Base-by-base conservation (phyloP, 331 rosid species). In the Pyracantha coccinea region DNA sequence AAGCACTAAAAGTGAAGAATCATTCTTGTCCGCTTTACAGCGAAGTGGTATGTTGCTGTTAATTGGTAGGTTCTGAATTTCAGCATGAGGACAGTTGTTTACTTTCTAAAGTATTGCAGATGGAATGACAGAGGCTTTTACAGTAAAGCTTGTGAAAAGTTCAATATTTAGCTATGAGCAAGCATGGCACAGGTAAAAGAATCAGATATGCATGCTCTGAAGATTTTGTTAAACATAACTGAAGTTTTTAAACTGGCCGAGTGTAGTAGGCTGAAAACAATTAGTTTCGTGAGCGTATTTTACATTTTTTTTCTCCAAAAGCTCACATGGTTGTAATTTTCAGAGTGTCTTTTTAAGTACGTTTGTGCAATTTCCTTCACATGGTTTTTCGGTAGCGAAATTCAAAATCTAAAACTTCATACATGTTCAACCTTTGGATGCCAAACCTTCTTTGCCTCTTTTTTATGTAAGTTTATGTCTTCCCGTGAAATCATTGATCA, bases 141-240 rank as follows among this genome's bases (percentile, higher is more conserved):
- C 89, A 3, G 92, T 93, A 75, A 93, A 91, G 90, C 90, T 93
- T 71, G 90, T 93, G 41, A 93, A 93, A 83, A 93, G 95, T 81
- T 90, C 98, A 79, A 80, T 91, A 78, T 93, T 93, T 88, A 89
- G 93, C 85, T 93, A 88, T 74, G 98, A 93, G 89, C 98, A 93
- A 82, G 97, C 97, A 33, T 93, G 98, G 98, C 98, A 93, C 75
- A 89, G 98, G 98, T 93, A 86, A 70, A 78, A 74, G 76, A 77
- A 61, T 58, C 59, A 14, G 31, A 11, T 13, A 21, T 73, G 8
- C 65, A 65, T 79, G 61, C 47, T 62, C 23, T 15, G 11, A 31
- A 69, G 59, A 15, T 24, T 25, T 76, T 5, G 47, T 25, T 29
- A 6, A 28, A 68, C 19, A 15, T 66, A 41, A 52, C 62, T 47